phyloP scores from a whole-genome alignment of 1,284 basidiomycete species.

The Naganishia albida region DNA sequence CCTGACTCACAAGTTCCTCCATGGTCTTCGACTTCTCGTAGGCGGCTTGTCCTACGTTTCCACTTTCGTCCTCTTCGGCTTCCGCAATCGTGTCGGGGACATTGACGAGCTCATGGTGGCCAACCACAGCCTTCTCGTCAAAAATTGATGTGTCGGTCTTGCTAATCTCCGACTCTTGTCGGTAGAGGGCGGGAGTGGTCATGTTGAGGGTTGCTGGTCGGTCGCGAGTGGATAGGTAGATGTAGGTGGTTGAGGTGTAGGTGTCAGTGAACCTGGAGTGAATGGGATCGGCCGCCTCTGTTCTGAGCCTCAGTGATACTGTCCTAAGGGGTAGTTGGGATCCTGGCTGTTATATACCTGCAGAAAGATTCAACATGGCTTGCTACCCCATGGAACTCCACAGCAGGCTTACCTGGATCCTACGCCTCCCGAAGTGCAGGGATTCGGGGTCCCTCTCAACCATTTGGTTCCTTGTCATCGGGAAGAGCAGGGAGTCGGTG shows the following conservation, averaged over 20 bases:
- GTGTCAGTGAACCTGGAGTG: background rate
- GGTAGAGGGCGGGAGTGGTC: conserved; percentile 27
- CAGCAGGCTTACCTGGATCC: too few species aligned
- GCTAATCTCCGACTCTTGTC: conserved; percentile 31
- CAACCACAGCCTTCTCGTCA: conserved; percentile 39
- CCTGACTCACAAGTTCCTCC: conserved; percentile 43
- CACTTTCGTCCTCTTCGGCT: conserved; percentile 40
- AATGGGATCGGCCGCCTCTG: too few species aligned
- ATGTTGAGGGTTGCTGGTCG: background rate
- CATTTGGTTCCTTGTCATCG: too few species aligned
- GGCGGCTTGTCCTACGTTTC: conserved; percentile 46
- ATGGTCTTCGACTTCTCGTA: conserved; percentile 43
- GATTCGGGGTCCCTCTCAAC: too few species aligned
- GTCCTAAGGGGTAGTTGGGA: too few species aligned
- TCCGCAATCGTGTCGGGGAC: conserved; percentile 39
- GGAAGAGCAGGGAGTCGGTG: too few species aligned
- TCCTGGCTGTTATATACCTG: too few species aligned
- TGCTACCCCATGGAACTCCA: too few species aligned
- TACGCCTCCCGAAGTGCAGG: too few species aligned
- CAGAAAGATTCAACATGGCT: too few species aligned
- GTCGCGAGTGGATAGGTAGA: too few species aligned
- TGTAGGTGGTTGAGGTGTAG: background rate
- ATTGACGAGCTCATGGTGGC: conserved; percentile 38
- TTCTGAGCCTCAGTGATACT: too few species aligned
- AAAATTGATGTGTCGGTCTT: conserved; percentile 32